Conservation (phyloP, 1,284 basidiomycete genomes). For the Ceratobasidium sp. region DNA sequence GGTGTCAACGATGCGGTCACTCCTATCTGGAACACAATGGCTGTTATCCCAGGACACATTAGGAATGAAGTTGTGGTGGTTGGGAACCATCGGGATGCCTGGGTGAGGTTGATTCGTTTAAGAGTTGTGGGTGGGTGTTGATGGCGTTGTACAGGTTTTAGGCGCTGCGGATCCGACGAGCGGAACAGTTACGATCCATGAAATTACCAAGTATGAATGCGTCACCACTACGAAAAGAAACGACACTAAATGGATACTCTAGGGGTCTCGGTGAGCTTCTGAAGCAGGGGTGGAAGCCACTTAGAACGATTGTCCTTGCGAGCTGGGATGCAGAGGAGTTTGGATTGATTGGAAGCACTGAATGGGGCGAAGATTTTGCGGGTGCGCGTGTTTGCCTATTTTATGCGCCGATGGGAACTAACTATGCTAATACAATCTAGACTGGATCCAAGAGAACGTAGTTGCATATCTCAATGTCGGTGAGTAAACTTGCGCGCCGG, state of each 20-base stretch:
- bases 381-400: slow-evolving; percentile 1
- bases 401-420: background rate
- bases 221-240: background rate
- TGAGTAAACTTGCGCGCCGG: slow-evolving; percentile 53
- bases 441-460: slow-evolving; percentile 81
- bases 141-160: slow-evolving; percentile 64
- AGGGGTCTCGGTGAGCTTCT: slow-evolving; percentile 83
- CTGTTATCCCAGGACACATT: slow-evolving; percentile 88
- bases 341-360: slow-evolving; percentile 76
- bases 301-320: slow-evolving; percentile 88
- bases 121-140: slow-evolving; percentile 6
- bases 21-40: slow-evolving; percentile 90
- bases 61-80: slow-evolving; percentile 87
- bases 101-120: background rate
- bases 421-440: slow-evolving; percentile 46
- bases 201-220: slow-evolving; percentile 66
- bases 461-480: slow-evolving; percentile 92
- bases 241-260: background rate
- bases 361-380: slow-evolving; percentile 91
- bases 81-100: slow-evolving; percentile 86
- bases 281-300: slow-evolving; percentile 85
- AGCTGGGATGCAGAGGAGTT: slow-evolving; percentile 96
- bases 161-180: slow-evolving; percentile 89
- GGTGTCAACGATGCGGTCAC: slow-evolving; percentile 83
- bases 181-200: slow-evolving; percentile 87